Evolutionary conservation across 2,329 filamentous ascomycete genomes (phyloP).

Genomic region (Talaromyces sp.): DNA sequence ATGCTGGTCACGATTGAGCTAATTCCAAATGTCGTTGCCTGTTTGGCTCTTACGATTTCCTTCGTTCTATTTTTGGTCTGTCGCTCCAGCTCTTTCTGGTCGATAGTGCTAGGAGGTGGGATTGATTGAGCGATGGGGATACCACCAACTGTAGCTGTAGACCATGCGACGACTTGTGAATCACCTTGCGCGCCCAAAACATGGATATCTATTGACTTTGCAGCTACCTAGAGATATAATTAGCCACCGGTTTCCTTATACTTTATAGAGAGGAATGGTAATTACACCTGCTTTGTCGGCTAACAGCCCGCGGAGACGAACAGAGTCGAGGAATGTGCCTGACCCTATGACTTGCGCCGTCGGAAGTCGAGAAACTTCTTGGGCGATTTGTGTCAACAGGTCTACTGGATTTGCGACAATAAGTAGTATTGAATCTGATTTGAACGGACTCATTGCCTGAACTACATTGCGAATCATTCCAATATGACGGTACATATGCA

Average conservation of each 20-base stretch:
- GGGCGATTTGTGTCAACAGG: conserved; percentile 49
- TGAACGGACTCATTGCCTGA: conserved; percentile 46
- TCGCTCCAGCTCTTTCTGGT: conserved; percentile 34
- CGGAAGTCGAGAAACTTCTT: conserved; percentile 46
- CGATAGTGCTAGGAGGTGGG: conserved; percentile 18
- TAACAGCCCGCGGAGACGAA: conserved; percentile 37
- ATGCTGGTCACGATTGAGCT: conserved; percentile 46
- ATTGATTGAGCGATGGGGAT: conserved; percentile 35
- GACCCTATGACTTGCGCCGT: conserved; percentile 48
- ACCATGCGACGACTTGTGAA: conserved; percentile 47
- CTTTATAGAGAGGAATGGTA: background rate
- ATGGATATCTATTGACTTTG: conserved; percentile 36
- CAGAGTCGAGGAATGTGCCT: conserved; percentile 52
- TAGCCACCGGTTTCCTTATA: background rate
- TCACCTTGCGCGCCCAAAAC: conserved; percentile 50
- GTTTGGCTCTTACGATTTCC: conserved; percentile 48
- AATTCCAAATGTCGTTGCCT: conserved; percentile 49
- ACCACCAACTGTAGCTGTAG: conserved; percentile 39
- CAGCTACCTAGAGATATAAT: conserved; percentile 20
- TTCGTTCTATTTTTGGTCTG: conserved; percentile 47
- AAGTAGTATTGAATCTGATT: conserved; percentile 45
- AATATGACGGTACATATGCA: conserved; percentile 47
- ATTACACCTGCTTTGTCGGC: conserved; percentile 14
- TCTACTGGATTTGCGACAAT: conserved; percentile 55
- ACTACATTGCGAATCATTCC: conserved; percentile 37